Evolutionary conservation across 2,329 filamentous ascomycete genomes (phyloP), one percentile per base, ranked within the genome.

Genomic region (Aureobasidium uvarum): DNA sequence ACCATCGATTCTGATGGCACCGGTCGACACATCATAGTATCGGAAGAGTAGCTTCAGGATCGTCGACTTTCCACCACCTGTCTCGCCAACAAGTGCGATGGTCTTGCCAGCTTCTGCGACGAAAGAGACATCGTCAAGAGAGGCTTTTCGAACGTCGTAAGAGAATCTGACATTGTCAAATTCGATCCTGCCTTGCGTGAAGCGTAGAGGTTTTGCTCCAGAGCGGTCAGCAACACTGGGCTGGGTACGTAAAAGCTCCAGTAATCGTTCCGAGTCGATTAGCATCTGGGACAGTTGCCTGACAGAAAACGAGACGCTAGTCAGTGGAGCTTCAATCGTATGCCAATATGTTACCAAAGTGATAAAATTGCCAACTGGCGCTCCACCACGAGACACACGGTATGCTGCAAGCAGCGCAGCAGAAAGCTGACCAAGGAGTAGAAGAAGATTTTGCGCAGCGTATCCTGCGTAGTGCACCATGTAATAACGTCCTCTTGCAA

Each of bases 301-400:
- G 65, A 83, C 81, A 33, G 80, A 81, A 68, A 77, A 80, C 0
- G 80, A 79, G 46, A 87, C 77, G 14, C 78, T 77, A n/a, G 78
- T 76, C 3, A 86, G 74, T 7, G 84, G 84, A 3, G 71, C 72
- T 64, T 79, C 77, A 69, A 81, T 77, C 0, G 74, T 75, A 20
- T 71, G 66, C 88, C 88, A 91, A 74, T 89, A 90, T 39, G 84
- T 81, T 18, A 88, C 78, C 31, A 91, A 75, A 20, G 86, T 86
- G 5, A 90, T 84, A 67, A 91, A 87, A 66, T 82, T 83, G 46
- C 86, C 86, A 14, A 87, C 77, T 0, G 82, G 78, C 51, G 80
- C 81, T 10, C 74, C 72, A 0, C 81, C 81, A 43, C 77, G 76
- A 0, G 79, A 75, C 39, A 87, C 82, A 67, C 84, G 79, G 65